phyloP scores from a whole-genome alignment of 108 stramenopile genomes.

The Cyclotella sp. region DNA sequence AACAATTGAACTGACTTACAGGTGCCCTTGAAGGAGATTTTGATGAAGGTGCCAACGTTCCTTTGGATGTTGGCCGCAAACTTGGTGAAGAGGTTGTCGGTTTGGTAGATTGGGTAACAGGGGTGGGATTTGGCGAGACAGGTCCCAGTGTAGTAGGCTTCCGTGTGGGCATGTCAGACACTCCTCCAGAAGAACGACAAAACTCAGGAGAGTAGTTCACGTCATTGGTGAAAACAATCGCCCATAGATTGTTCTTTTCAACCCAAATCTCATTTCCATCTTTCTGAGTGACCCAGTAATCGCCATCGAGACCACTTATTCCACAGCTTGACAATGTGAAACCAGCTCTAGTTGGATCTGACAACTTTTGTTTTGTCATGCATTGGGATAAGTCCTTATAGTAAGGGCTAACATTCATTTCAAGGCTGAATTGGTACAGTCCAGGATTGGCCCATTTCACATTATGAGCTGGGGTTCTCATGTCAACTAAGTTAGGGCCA shows the following conservation, averaged over 20 bases:
- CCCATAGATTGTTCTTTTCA: conserved; percentile 29
- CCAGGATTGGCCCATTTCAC: conserved; percentile 31
- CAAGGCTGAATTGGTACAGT: conserved; percentile 23
- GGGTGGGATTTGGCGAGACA: background rate
- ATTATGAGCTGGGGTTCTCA: conserved; percentile 28
- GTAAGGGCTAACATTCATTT: conserved; percentile 25
- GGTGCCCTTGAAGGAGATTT: background rate
- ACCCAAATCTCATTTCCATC: conserved; percentile 45
- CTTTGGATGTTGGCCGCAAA: background rate
- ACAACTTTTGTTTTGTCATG: conserved; percentile 15
- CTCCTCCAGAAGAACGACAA: conserved; percentile 4
- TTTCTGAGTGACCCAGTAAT: conserved; percentile 32
- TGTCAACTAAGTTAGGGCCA: conserved; percentile 17
- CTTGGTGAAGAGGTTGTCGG: conserved; percentile 10
- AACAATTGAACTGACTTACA: background rate
- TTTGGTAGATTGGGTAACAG: background rate
- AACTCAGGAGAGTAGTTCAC: conserved; percentile 21
- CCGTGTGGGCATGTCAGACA: background rate
- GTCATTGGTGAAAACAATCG: conserved; percentile 39
- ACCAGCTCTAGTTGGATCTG: background rate
- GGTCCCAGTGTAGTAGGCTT: conserved; percentile 10
- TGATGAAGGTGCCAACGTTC: background rate
- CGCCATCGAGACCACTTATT: conserved; percentile 33
- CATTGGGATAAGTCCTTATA: conserved; percentile 25
- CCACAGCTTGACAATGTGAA: conserved; percentile 35